Percentiles rank a stretch among this genome's conserved stretches.
These are phyloP conservation scores for Acorus calamus DNA, from an alignment of 106 monocot genomes.

Conservation along the genomic window DNA sequence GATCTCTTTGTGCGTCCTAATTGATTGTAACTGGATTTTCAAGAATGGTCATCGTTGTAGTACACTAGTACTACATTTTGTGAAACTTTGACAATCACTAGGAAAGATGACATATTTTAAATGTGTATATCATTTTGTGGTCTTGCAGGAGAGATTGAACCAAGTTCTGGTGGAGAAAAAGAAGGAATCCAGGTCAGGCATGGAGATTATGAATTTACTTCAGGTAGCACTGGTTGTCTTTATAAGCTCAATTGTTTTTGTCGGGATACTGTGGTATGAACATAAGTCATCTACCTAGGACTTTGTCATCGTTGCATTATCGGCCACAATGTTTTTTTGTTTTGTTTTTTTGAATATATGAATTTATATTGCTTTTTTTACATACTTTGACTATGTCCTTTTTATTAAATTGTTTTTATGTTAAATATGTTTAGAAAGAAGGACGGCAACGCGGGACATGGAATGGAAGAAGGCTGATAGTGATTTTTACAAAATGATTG, in stretches of 20 bases:
- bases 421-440: constrained; percentile 71
- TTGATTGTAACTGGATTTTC: no score
- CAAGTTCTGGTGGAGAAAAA: constrained; percentile 99
- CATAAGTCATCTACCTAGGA: no score
- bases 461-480: constrained; percentile 96
- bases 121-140: neutral
- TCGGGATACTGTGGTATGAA: neutral
- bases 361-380: neutral
- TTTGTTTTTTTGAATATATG: neutral
- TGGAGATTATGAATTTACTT: constrained; percentile 98
- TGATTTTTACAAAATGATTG: constrained; percentile 97
- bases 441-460: constrained; percentile 96
- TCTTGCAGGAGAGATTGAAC: constrained; percentile 81
- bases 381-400: neutral
- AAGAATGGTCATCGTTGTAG: no score
- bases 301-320: no score
- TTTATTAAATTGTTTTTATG: neutral
- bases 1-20: neutral
- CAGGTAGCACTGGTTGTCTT: constrained; percentile 41
- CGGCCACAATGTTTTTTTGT: neutral
- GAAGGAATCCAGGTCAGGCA: constrained; percentile 94
- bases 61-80: no score
- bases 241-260: neutral
- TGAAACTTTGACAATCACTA: neutral
- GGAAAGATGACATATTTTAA: neutral